These are phyloP conservation scores for Cyclotella distinguenda DNA, from an alignment of 108 stramenopile species.

Conservation along the genomic window DNA sequence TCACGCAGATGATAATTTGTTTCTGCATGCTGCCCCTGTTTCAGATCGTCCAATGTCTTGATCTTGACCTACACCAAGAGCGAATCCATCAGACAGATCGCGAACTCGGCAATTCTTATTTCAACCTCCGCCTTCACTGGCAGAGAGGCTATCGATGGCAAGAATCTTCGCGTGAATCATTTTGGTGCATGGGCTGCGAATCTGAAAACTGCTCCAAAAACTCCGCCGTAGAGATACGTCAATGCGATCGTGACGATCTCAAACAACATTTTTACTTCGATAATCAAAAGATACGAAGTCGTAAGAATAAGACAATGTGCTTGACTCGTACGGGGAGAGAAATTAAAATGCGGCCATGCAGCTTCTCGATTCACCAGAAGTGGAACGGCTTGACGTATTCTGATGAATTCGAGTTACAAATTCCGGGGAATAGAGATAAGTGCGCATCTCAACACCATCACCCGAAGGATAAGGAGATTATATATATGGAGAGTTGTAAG, in stretches of 20 bases:
- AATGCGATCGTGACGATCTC: constrained; percentile 2
- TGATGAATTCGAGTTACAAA: constrained; percentile 15
- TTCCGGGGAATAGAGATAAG: constrained; percentile 15
- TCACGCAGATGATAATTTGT: too few species aligned
- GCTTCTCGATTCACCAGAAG: background rate
- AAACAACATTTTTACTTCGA: constrained; percentile 17
- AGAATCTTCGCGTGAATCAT: constrained; percentile 5
- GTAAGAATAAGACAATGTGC: constrained; percentile 5
- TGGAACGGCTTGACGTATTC: constrained; percentile 4
- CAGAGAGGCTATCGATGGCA: constrained; percentile 7
- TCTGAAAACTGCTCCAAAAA: background rate
- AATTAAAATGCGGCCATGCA: constrained; percentile 5
- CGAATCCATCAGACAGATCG: background rate
- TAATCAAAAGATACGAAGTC: constrained; percentile 2
- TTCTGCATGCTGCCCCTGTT: too few species aligned
- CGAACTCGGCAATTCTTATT: background rate
- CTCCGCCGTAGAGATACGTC: background rate
- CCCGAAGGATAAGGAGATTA: constrained; percentile 6
- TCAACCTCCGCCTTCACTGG: constrained; percentile 15
- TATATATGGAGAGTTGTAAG: constrained; percentile 25
- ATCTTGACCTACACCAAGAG: background rate
- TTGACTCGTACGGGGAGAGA: constrained; percentile 1
- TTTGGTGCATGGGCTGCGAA: constrained; percentile 12
- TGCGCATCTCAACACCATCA: constrained; percentile 25
- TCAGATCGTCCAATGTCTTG: background rate